These are phyloP conservation scores for Grosmannia serpens DNA, from an alignment of 2,329 filamentous ascomycete genomes.

Conservation along the genomic window DNA sequence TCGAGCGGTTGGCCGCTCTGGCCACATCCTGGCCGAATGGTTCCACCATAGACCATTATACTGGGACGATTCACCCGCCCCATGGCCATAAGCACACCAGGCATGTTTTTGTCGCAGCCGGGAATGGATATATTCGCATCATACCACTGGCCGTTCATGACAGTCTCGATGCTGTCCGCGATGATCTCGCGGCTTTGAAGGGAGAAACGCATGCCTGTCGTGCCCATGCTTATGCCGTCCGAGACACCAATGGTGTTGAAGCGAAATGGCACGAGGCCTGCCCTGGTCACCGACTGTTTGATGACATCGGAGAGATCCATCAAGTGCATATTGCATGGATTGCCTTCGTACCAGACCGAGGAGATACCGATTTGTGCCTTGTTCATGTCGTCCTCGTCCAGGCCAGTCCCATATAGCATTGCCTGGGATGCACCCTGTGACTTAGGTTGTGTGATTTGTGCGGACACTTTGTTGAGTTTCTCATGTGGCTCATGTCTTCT, in stretches of 20 bases:
- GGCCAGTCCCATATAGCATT: constrained; percentile 93
- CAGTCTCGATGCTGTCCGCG: constrained; percentile 95
- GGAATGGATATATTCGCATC: constrained; percentile 95
- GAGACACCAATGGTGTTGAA: constrained; percentile 99
- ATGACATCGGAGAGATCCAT: constrained; percentile 77
- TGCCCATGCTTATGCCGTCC: constrained; percentile 97
- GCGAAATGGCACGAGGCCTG: constrained; percentile 82
- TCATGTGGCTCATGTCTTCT: constrained; percentile 32
- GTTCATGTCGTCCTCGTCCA: constrained; percentile 77
- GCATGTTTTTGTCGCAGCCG: constrained; percentile 99
- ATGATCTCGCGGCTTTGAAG: constrained; percentile 94
- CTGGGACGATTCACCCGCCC: constrained; percentile 87
- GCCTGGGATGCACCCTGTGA: constrained; percentile 97
- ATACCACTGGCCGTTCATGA: constrained; percentile 98
- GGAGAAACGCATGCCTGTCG: constrained; percentile 76
- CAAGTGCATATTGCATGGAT: constrained; percentile 99
- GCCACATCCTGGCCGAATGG: constrained; percentile 84
- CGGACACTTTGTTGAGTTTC: constrained; percentile 72
- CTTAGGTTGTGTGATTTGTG: constrained; percentile 87
- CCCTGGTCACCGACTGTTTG: constrained; percentile 47
- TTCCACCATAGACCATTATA: constrained; percentile 96
- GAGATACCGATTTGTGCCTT: constrained; percentile 98
- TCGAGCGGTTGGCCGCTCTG: constrained; percentile 67
- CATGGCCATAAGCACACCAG: constrained; percentile 85
- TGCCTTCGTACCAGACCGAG: constrained; percentile 95